Percentiles rank a stretch among this genome's conserved stretches.
These are phyloP conservation scores for Daldinia concentrica DNA, from an alignment of 495 filamentous ascomycete species.

Conservation along the genomic window DNA sequence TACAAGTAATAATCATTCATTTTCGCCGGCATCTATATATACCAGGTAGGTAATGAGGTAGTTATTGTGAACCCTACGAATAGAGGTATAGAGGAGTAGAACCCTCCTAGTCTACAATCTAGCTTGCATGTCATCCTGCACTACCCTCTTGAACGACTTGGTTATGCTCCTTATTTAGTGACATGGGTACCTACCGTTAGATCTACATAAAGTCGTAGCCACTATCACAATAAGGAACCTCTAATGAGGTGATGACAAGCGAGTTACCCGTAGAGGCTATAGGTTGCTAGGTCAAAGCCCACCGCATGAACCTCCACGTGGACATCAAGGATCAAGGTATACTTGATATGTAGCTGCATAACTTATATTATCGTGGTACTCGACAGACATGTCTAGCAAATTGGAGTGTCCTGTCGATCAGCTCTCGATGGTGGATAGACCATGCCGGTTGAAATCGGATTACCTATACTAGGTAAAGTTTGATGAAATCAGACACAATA, in stretches of 20 bases:
- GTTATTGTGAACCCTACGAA: neutral
- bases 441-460: conserved; percentile 21
- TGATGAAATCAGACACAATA: neutral
- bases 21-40: neutral
- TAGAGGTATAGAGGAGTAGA: neutral
- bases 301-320: conserved; percentile 13
- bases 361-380: neutral
- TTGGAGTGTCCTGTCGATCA: neutral
- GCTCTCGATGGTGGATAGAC: neutral
- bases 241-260: neutral
- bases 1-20: neutral
- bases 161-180: neutral
- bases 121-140: neutral
- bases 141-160: neutral
- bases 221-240: neutral
- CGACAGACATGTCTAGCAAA: neutral
- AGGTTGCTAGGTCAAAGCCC: neutral
- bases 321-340: conserved; percentile 5
- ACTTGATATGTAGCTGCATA: conserved; percentile 5
- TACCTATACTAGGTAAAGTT: neutral
- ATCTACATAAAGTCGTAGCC: neutral
- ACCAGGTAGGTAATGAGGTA: neutral
- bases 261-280: neutral
- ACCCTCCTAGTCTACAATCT: neutral
- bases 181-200: neutral